Percentiles rank a stretch among this genome's conserved stretches.
Conservation (phyloP, 176 grass and related monocot species). For the Tuctoria greenei region DNA sequence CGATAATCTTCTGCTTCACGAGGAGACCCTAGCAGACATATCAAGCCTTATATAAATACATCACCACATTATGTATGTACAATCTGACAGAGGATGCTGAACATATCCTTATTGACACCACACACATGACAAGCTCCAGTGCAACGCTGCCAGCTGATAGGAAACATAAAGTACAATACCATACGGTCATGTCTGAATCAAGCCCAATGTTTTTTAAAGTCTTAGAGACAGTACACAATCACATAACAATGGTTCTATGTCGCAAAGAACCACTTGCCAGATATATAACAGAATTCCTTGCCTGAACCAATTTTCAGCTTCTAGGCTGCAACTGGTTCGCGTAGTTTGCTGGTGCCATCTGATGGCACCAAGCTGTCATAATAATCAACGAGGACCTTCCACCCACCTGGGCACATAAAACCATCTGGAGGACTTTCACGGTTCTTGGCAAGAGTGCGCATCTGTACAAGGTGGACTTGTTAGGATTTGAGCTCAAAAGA, state of each 20-base stretch:
- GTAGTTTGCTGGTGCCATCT: slow-evolving; percentile 52
- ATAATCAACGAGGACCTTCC: slow-evolving; percentile 90
- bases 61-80: slow-evolving; percentile 39
- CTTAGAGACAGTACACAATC: slow-evolving; percentile 20
- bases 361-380: slow-evolving; percentile 63
- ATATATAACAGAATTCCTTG: slow-evolving; percentile 10
- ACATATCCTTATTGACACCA: slow-evolving; percentile 38
- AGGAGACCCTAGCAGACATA: slow-evolving; percentile 22
- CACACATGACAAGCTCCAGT: slow-evolving; percentile 22
- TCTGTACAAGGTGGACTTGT: slow-evolving; percentile 43
- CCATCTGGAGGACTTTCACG: slow-evolving; percentile 75
- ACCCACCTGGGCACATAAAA: slow-evolving; percentile 96
- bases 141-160: slow-evolving; percentile 26
- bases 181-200: slow-evolving; percentile 17
- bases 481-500: neutral
- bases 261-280: slow-evolving; percentile 32
- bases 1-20: neutral
- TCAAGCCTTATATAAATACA: slow-evolving; percentile 20
- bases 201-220: slow-evolving; percentile 35
- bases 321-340: slow-evolving; percentile 72
- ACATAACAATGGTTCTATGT: slow-evolving; percentile 47
- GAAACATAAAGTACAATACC: slow-evolving; percentile 19
- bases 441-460: slow-evolving; percentile 89
- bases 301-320: slow-evolving; percentile 13
- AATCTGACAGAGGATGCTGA: slow-evolving; percentile 30